Percentiles rank a stretch among this genome's conserved stretches.
These are phyloP conservation scores for Nicotiana otophora DNA, from an alignment of 257 asterid species.

Conservation along the genomic window DNA sequence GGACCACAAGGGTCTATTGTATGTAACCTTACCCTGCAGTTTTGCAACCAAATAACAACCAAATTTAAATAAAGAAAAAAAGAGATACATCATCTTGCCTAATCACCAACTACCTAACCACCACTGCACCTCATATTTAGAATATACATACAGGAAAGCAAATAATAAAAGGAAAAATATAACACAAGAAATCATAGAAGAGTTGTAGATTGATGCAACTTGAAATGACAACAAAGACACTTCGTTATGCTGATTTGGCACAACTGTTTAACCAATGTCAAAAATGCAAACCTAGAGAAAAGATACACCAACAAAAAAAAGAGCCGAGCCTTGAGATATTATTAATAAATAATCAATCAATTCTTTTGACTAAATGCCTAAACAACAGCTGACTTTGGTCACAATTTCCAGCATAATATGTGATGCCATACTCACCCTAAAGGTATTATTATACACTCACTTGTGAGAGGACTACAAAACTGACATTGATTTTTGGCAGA, in stretches of 20 bases:
- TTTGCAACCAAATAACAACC: too few relatives aligned
- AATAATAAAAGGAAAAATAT: too few relatives aligned
- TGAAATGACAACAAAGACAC: background rate
- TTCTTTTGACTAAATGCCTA: background rate
- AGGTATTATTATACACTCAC: conserved; percentile 8
- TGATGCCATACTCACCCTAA: background rate
- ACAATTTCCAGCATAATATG: background rate
- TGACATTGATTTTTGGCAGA: background rate
- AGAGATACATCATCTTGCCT: background rate
- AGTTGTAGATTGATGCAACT: background rate
- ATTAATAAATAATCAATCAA: background rate
- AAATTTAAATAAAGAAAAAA: background rate
- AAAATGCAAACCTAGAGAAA: background rate
- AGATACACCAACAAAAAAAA: background rate
- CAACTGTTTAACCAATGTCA: background rate
- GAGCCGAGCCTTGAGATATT: background rate
- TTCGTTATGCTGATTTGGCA: background rate
- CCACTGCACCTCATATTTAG: background rate
- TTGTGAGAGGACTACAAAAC: background rate
- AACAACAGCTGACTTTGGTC: conserved; percentile 1
- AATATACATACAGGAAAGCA: too few relatives aligned
- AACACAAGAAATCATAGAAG: background rate
- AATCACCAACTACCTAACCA: background rate
- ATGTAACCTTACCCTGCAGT: too few relatives aligned
- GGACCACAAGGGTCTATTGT: too few relatives aligned